Base-by-base conservation (phyloP, 495 filamentous ascomycete genomes). In the Hypomontagnella monticulosa region DNA sequence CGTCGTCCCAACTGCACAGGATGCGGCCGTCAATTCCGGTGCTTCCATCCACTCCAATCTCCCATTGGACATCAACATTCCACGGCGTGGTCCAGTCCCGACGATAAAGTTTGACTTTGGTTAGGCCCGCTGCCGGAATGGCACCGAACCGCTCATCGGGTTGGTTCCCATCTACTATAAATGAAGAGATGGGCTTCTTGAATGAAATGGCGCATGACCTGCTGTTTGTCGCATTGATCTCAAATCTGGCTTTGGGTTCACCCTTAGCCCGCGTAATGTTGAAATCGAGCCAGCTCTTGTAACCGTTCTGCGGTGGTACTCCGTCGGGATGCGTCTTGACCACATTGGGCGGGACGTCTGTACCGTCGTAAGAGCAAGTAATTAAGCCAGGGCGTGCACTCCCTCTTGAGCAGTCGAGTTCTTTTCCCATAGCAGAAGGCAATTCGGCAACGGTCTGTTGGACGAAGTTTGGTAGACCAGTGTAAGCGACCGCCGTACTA, bases 1-100 rank as follows among this genome's bases (percentile, higher is more conserved):
- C 87, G 78, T 98, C 95, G 66, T 88, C 91, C 95, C 95, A 99
- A 12, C 91, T 75, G 79, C 94, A 98, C 8, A 90, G 83, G 3
- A 93, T 86, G 43, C 79, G 81, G 0, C 93, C 93, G 60, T 85
- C 84, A 47, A 94, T 72, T 6, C 80, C 81, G 8, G 66, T 69
- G 9, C 57, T 65, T 14, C 36, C 38, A 53, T 69, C 50, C 9
- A 46, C 71, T 4, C 66, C 52, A 3, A 74, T 71, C 40, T 81
- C 73, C 88, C 93, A 95, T 33, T 84, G 78, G 0, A 97, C 84
- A 67, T 90, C 86, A 6, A 97, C 89, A 11, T 81, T 82, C 91
- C 93, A 97, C 32, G 79, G 78, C 16, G 83, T 83, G 20, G 85
- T 84, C 90, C 91, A 96, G 14, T 86, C 82, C 51, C 91, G 82